Evolutionary conservation across 2,329 filamentous ascomycete species (phyloP), one percentile per base, ranked within the genome.

Genomic region (Fusarium caatingaense): DNA sequence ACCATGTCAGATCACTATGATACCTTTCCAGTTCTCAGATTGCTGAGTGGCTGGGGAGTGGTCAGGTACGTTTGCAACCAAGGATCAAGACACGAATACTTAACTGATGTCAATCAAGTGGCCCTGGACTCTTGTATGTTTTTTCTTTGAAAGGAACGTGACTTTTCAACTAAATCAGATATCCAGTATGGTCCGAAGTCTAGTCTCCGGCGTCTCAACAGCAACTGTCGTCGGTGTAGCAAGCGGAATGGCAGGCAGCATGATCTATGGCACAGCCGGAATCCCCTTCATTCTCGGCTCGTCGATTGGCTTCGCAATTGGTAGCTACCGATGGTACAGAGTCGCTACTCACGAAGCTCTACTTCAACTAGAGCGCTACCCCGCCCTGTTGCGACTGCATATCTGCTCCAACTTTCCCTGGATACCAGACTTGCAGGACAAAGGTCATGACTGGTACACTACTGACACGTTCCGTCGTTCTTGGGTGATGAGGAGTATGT

Each of bases 31-130:
- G 27, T 60, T 21, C 25, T 60, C 8, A 34, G 23, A 45, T 4
- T 60, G 5, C 21, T 60, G 21, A 60, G 58, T 34, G 58, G 58
- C 7, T 60, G 58, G 54, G 58, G 58, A 18, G 58, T 60, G 5
- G 54, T 59, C 1, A 60, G 58, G 58, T 59, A 40, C 3, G 45
- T 25, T 3, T 11, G 5, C 10, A 37, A 37, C 3, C 18, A 37
- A n/a, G 10, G 18, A 12, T 37, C 10, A 7, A 37, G 6, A 37
- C 34, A 37, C 10, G 18, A n/a, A 12, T 37, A 12, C 34, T 10
- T 2, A 6, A n/a, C 7, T 41, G 9, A 27, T 28, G 2, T 4
- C 12, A 16, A 6, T 0, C 6, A 5, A 60, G 58, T 4, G 58
- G 58, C 2, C 58, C 54, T 6, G 58, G 58, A 6, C 7, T 60